These are phyloP conservation scores for Sphaceloma murrayae DNA, from an alignment of 2,329 filamentous ascomycete genomes.

Conservation along the genomic window DNA sequence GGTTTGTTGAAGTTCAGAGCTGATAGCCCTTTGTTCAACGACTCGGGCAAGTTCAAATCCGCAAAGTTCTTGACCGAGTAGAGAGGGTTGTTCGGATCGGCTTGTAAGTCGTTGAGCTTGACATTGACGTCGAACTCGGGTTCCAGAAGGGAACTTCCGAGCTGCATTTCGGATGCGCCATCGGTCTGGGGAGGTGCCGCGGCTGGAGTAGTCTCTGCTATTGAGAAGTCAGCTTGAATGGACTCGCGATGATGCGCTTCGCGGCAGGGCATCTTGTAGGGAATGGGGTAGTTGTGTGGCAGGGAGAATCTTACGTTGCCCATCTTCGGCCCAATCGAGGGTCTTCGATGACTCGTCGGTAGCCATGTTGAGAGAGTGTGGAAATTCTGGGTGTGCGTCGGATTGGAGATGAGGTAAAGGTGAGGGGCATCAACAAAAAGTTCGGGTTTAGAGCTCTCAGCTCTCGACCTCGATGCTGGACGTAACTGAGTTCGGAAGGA, in stretches of 20 bases:
- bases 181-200: conserved; percentile 27
- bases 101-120: conserved; percentile 80
- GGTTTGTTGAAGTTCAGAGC: conserved; percentile 85
- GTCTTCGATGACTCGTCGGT: conserved; percentile 18
- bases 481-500: conserved; percentile 5
- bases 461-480: neutral
- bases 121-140: conserved; percentile 83
- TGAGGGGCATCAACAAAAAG: conserved; percentile 8
- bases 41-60: conserved; percentile 64
- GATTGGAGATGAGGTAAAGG: conserved; percentile 2
- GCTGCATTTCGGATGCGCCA: conserved; percentile 36
- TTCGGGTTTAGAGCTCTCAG: conserved; percentile 1
- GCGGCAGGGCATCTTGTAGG: too few species aligned
- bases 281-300: neutral
- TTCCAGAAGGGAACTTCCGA: conserved; percentile 46
- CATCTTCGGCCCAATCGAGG: conserved; percentile 30
- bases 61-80: conserved; percentile 78
- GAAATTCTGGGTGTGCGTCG: conserved; percentile 1
- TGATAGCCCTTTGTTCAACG: conserved; percentile 67
- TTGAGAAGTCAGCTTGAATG: too few species aligned
- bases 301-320: conserved; percentile 18
- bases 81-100: conserved; percentile 75
- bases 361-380: neutral
- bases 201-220: conserved; percentile 10
- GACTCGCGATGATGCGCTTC: too few species aligned